Evolutionary conservation across 108 stramenopile genomes (phyloP), one percentile per base, ranked within the genome.

Genomic region (Stephanodiscus triporus): DNA sequence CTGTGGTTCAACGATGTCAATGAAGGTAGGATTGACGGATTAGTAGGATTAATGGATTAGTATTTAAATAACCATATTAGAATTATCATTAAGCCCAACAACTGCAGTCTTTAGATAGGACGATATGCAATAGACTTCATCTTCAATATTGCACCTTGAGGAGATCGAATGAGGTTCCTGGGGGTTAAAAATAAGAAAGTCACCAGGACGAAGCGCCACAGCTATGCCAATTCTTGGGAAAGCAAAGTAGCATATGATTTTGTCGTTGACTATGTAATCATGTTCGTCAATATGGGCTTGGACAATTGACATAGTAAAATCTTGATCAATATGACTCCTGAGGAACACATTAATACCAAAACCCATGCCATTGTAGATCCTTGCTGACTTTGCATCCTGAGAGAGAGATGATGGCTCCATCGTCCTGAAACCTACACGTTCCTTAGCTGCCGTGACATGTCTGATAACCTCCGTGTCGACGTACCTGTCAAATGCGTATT

Each of bases 311-410:
- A 27, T 27, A 2, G 64, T 65, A 27, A 43, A 65, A 23, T 65
- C 42, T 27, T 20, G 6, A 27, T 65, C 64, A 43, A 43, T 22
- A 23, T 65, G 64, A 19, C 40, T 20, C 16, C 40, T 19, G 7
- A 65, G 22, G 29, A 49, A 49, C 6, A 65, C 64, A 65, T 65
- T 65, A 11, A 43, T 23, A 2, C 64, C 64, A 65, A 65, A 65
- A 17, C 43, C 43, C 9, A 65, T 2, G 6, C 64, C 64, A 70
- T 86, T 53, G 51, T 24, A 53, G 4, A 20, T 20, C 3, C 23
- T 2, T 16, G 48, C 48, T 49, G 2, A 2, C 3, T 49, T 49
- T 49, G n/a, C 6, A 2, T 16, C 2, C 3, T 53, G 51, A 24
- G 49, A 53, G 20, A 53, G 3, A 24, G 51, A 50, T 40, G 40